Percentiles rank a stretch among this genome's conserved stretches.
Evolutionary conservation across 306 rosid genomes (phyloP).

Genomic region (Echinosophora koreensis): DNA sequence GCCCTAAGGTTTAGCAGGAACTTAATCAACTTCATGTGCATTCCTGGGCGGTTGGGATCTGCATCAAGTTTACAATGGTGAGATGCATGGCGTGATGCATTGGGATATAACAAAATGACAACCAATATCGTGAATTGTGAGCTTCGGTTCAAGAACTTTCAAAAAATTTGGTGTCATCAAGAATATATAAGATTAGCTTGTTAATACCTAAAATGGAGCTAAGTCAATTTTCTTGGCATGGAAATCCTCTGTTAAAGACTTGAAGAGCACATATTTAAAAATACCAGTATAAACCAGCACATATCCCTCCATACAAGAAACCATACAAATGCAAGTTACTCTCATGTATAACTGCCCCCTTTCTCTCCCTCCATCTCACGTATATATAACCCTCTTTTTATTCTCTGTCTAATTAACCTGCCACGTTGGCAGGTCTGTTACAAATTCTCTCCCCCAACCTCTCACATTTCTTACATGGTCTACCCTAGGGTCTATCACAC

Average conservation of each 20-base stretch:
- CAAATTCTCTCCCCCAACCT: no score
- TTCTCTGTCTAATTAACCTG: no score
- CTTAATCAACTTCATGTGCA: conserved; percentile 96
- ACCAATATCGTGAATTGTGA: not conserved
- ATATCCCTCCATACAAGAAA: conserved; percentile 26
- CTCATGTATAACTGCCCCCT: not conserved
- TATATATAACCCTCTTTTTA: no score
- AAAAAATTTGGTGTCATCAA: not conserved
- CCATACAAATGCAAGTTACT: conserved; percentile 15
- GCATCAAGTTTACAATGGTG: conserved; percentile 44
- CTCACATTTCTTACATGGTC: no score
- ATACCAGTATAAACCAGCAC: conserved; percentile 8
- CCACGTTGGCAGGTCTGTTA: no score
- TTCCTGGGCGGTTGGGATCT: conserved; percentile 99
- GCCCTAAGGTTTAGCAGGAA: conserved; percentile 84
- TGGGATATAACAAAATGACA: conserved; percentile 33
- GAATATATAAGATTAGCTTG: conserved; percentile 16
- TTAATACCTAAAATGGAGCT: conserved; percentile 18
- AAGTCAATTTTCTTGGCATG: conserved; percentile 28
- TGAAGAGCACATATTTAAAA: conserved; percentile 11
- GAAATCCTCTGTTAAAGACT: conserved; percentile 10
- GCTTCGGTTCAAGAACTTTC: not conserved
- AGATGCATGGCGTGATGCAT: conserved; percentile 4
- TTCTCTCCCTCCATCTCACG: no score
- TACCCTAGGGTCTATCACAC: no score